Base-by-base conservation (phyloP, 148 eudicot species). In the Diospyros lotus region DNA sequence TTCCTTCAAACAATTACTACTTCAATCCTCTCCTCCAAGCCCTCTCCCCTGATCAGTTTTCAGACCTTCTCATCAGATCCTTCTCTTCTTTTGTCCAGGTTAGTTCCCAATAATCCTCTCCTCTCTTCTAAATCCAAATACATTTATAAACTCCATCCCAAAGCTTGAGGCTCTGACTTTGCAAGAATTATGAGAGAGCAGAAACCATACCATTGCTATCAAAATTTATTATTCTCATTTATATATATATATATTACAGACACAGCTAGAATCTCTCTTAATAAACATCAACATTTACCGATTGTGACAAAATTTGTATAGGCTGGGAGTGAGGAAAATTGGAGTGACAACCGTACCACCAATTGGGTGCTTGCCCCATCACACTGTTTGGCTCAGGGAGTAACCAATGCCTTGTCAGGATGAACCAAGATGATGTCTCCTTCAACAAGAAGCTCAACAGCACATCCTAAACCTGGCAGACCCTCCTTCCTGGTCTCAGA, bases 301-400 rank as follows among this genome's bases (percentile, higher is more conserved):
- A 51, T 7, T 73, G 63, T 44, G 45, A 75, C 84, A 90, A 90
- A 77, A 82, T 42, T 71, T 88, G 60, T 84, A 90, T 42, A 79
- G 84, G 18, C 66, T 80, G 8, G 90, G 94, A 41, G 91, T 71
- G 69, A 84, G 87, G 73, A 88, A 80, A 76, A 88, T 90, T 1
- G 92, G 92, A 50, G 90, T 88, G 5, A 85, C 90, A 62, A 82
- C 72, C 62, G 80, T 90, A 73, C 92, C 96, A 52, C 92, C 92
- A 48, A 77, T 83, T 58, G 92, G 92, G 28, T 90, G 96, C 78
- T 83, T 90, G 77, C 96, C 96, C 96, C 44, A 87, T 90, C 54
- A 88, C 92, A 10, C 64, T 88, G 42, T 87, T 83, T 28, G 89
- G 90, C 12, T 73, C 58, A 50, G 89, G 92, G 69, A 82, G 76